Base-by-base conservation (phyloP, 2,329 filamentous ascomycete species). In the Nakataea oryzae region DNA sequence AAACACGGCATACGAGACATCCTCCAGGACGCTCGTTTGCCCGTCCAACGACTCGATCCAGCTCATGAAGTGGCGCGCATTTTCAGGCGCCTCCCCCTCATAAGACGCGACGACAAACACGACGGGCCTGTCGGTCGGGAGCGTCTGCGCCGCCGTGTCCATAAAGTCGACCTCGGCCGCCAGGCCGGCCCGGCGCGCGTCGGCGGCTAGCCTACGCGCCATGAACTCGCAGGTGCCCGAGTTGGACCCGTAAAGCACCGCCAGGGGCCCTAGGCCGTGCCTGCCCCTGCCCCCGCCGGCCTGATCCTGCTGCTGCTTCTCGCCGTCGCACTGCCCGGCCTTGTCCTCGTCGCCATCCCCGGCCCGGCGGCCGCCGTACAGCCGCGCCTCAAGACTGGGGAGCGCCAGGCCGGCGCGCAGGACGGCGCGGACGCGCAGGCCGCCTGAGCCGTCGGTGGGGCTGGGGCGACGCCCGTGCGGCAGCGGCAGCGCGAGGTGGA, bases 211-310 rank as follows among this genome's bases (percentile, higher is more conserved):
- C 30, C 82, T 78, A 64, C 87, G 81, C 1, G 88, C 85, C 58
- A 91, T 78, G 1, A 85, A 79, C 71, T 91, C 86, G 70, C 89
- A 92, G 1, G 89, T 92, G 0, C 89, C 89, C 2, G 84, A 85
- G 70, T 91, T 91, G 26, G 86, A 89, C 2, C 89, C 89, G 68
- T 89, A 92, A 56, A 86, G 81, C 24, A 93, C 81, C n/a, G 81
- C 81, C 65, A 93, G 71, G 0, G 78, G 79, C 63, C 76, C 76
- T 26, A 73, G 70, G 73, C 74, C 57, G 74, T 73, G 57, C 62
- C 76, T 75, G 78, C 78, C 27, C 17, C 54, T 54, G 2, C 4
- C 69, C 67, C 58, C 82, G 74, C 28, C 85, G 30, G 30, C 30
- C 30, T 5, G 30, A 30, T 30, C 5, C n/a, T n/a, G 30, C 5